Conservation (phyloP, 805 yeast genomes). For the Zygotorulaspora chibaensis region DNA sequence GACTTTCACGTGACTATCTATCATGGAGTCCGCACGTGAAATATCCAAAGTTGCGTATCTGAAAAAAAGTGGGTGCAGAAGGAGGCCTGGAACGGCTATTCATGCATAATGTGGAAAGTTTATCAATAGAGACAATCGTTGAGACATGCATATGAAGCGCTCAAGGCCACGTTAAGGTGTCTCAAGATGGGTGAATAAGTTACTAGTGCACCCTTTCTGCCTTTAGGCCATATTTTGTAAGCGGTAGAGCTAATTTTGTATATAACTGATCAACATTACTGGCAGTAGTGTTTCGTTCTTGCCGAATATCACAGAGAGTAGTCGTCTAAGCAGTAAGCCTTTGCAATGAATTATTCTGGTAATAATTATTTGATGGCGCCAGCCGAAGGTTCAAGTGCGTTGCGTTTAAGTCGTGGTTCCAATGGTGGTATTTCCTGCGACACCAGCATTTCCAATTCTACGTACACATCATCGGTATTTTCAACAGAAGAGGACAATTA, state of each 20-base stretch:
- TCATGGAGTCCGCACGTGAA: too few species aligned
- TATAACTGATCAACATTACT: too few species aligned
- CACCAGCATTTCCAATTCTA: slow-evolving; percentile 9
- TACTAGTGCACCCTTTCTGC: not conserved
- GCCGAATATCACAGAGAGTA: too few species aligned
- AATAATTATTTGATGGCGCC: not conserved
- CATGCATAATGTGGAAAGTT: too few species aligned
- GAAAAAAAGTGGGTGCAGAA: too few species aligned
- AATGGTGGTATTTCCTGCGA: slow-evolving; percentile 1
- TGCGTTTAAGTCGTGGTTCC: not conserved
- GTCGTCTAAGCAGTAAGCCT: not conserved
- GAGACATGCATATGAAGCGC: too few species aligned
- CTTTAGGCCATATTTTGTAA: not conserved
- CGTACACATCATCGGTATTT: slow-evolving; percentile 28
- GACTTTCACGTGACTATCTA: too few species aligned
- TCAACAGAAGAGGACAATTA: slow-evolving; percentile 25
- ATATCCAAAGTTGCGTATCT: too few species aligned
- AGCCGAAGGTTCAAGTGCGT: not conserved
- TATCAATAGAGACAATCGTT: too few species aligned
- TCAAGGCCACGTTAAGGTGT: not conserved
- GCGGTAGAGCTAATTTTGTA: too few species aligned
- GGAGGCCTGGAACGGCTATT: too few species aligned
- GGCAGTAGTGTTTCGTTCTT: too few species aligned
- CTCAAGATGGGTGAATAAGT: not conserved
- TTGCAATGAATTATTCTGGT: not conserved